These are phyloP conservation scores for Podaxis sp. DNA, from an alignment of 768 basidiomycete species.

Conservation along the genomic window DNA sequence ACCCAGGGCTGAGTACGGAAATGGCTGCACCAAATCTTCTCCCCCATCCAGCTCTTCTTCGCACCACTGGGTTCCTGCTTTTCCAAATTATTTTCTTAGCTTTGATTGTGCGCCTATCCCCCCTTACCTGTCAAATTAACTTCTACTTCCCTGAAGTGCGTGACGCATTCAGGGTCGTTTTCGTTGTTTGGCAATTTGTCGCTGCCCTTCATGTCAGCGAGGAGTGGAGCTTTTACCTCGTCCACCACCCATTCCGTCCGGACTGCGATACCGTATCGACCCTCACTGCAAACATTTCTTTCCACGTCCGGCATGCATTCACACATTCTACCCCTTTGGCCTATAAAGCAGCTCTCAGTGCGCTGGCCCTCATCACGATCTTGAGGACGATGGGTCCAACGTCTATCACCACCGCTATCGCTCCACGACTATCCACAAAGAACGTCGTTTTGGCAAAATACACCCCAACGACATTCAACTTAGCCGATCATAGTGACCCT, in stretches of 20 bases:
- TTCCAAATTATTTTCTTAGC: not conserved
- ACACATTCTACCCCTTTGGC: no score
- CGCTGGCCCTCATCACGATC: not conserved
- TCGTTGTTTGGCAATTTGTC: slow-evolving; percentile 7
- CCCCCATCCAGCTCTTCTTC: not conserved
- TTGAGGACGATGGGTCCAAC: slow-evolving; percentile 4
- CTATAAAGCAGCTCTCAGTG: not conserved
- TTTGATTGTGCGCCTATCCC: not conserved
- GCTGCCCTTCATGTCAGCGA: slow-evolving; percentile 4
- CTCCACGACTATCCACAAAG: not conserved
- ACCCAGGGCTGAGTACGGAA: not conserved
- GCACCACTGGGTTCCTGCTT: not conserved
- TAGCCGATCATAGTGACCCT: not conserved
- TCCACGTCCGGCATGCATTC: no score
- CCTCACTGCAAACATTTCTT: slow-evolving; percentile 1
- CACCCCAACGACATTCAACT: no score
- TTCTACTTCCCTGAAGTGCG: slow-evolving; percentile 3
- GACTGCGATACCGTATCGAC: not conserved
- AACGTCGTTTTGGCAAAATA: not conserved
- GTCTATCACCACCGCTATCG: not conserved
- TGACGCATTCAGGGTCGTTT: slow-evolving; percentile 1
- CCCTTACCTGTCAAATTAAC: not conserved
- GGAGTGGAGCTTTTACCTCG: slow-evolving; percentile 6
- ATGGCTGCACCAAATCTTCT: not conserved
- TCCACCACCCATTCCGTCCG: not conserved